Evolutionary conservation across 148 eudicot genomes (phyloP).

Genomic region (Arctostaphylos glauca): DNA sequence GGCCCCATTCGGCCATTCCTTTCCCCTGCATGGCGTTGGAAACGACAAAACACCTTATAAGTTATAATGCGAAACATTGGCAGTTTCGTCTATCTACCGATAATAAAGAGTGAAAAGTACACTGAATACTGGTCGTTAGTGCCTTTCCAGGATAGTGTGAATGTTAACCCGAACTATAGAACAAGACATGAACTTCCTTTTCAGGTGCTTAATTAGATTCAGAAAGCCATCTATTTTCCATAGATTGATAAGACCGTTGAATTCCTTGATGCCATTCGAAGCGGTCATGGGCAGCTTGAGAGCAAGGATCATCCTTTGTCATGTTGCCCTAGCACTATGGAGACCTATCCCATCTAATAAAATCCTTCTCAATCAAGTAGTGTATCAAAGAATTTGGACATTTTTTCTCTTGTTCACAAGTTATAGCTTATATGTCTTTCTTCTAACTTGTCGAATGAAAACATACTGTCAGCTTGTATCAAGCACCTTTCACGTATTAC

Average conservation of each 20-base stretch:
- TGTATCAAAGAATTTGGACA: not conserved
- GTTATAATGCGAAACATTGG: not conserved
- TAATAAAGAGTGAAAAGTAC: constrained; percentile 9
- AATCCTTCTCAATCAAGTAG: not conserved
- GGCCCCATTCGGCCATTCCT: not conserved
- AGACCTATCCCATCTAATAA: constrained; percentile 12
- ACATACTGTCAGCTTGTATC: constrained; percentile 7
- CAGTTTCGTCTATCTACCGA: constrained; percentile 14
- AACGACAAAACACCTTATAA: constrained; percentile 14
- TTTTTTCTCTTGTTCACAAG: not conserved
- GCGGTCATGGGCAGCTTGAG: not conserved
- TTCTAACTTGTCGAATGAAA: constrained; percentile 9
- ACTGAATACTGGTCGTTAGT: constrained; percentile 17
- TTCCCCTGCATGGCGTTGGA: not conserved
- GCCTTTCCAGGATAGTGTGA: constrained; percentile 21
- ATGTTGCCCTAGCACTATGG: constrained; percentile 13
- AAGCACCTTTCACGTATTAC: not conserved
- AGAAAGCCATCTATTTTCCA: not conserved
- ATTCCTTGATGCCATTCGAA: not conserved
- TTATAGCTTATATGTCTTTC: constrained; percentile 1
- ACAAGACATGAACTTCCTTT: not conserved
- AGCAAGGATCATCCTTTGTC: not conserved
- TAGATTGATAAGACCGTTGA: not conserved
- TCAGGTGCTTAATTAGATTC: not conserved
- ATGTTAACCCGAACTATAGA: constrained; percentile 15